Percentiles rank a stretch among this genome's conserved stretches.
Conservation (phyloP, 1,284 basidiomycete species). For the Cutaneotrichosporon sp. region DNA sequence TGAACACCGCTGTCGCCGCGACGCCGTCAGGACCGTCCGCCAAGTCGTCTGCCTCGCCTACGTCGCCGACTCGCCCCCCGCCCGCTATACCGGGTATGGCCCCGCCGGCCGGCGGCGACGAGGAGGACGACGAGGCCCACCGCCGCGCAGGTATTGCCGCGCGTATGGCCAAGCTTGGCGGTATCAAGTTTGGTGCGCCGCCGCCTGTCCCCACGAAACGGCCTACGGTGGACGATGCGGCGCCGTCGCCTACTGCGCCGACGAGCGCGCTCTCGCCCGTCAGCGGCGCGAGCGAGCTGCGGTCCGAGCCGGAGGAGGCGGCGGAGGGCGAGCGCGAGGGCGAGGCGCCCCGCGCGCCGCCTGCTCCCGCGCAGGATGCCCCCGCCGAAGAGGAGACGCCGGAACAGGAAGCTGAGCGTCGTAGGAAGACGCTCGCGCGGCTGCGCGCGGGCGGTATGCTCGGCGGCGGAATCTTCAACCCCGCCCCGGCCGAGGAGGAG, state of each 20-base stretch:
- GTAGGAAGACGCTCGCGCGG: slow-evolving; percentile 43
- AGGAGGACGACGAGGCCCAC: slow-evolving; percentile 57
- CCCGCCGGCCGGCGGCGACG: background rate
- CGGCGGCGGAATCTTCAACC: slow-evolving; percentile 45
- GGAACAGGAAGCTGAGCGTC: slow-evolving; percentile 43
- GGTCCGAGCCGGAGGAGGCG: slow-evolving; percentile 9
- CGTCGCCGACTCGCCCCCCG: background rate
- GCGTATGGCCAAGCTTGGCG: slow-evolving; percentile 82
- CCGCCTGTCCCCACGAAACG: slow-evolving; percentile 30
- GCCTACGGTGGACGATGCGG: background rate
- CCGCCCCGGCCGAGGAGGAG: slow-evolving; percentile 7
- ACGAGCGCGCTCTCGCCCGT: slow-evolving; percentile 2
- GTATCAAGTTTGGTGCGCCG: slow-evolving; percentile 66
- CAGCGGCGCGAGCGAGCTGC: background rate
- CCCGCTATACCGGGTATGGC: background rate
- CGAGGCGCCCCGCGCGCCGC: background rate
- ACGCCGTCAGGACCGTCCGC: background rate
- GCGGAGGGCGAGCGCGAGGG: background rate
- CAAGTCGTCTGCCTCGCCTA: slow-evolving; percentile 11
- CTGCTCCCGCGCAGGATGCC: background rate
- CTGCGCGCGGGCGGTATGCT: slow-evolving; percentile 44
- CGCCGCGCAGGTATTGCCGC: slow-evolving; percentile 75
- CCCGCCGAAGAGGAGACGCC: slow-evolving; percentile 36
- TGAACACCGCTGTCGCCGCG: background rate
- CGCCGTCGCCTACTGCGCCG: background rate